phyloP scores from a whole-genome alignment of 345 rosid species.

The Psidium friedrichsthalianum region DNA sequence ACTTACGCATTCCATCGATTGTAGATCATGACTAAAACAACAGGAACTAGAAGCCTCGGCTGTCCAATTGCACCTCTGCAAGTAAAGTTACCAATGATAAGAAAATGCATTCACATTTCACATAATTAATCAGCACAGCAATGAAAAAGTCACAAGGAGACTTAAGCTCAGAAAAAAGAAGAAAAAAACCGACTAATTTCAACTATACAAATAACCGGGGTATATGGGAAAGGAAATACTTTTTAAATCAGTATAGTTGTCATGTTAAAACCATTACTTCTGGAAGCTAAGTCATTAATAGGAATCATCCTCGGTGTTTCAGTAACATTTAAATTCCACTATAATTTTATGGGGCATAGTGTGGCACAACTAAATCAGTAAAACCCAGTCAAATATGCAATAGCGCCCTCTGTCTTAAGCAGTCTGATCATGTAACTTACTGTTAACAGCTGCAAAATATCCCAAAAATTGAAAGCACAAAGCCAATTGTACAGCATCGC shows the following conservation, averaged over 20 bases:
- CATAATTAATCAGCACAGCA: background rate
- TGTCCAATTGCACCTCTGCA: constrained; percentile 78
- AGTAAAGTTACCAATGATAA: constrained; percentile 2
- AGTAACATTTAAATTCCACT: background rate
- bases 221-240: background rate
- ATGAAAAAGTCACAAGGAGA: background rate
- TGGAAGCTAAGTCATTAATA: background rate
- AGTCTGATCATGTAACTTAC: background rate
- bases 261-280: background rate
- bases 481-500: background rate
- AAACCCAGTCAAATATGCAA: background rate
- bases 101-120: background rate
- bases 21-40: constrained; percentile 78
- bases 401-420: background rate
- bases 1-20: constrained; percentile 88
- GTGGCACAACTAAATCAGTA: background rate
- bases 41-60: constrained; percentile 89
- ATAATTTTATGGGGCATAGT: background rate
- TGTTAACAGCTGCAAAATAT: background rate
- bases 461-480: background rate
- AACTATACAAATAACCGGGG: background rate
- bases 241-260: background rate
- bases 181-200: background rate
- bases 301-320: background rate
- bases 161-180: background rate